Evolutionary conservation across 208 protist genomes (phyloP), one percentile per base, ranked within the genome.

Genomic region (Leishmania tarentolae): DNA sequence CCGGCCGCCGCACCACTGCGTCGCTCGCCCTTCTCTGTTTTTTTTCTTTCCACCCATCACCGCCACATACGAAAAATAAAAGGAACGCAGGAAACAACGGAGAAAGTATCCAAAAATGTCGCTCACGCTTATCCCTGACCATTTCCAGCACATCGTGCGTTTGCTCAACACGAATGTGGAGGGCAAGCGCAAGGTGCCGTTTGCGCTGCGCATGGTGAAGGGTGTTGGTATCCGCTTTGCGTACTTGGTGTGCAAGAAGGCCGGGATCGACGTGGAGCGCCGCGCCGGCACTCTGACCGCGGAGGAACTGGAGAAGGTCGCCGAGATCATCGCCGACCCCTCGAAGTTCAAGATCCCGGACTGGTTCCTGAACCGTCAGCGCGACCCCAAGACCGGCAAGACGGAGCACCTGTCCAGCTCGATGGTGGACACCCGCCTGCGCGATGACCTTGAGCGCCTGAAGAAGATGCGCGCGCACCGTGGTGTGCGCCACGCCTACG

Each of bases 91-190:
- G 46, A 70, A 15, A 70, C 17, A 70, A 70, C 65, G 37, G 37
- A 70, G 65, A 83, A 56, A 73, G 80, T 83, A 66, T 61, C 0
- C 65, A 44, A 85, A 35, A 21, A 88, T 88, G 83, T 86, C 84
- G 11, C 70, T 92, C 5, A 84, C 84, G 46, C 83, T 97, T 42
- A 86, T 94, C 76, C 81, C 88, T 28, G 93, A 97, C 0, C 83
- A 99, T 79, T 99, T 99, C 93, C 98, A 99, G 92, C 98, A 99
- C 93, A 99, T 99, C 84, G 94, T 99, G 86, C 99, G 99, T 99
- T 94, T 99, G 61, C 94, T 99, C 84, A 99, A 99, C 95, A 99
- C 99, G 80, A 99, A 99, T 94, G 91, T 99, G 86, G 98, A 99
- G 81, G 99, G 96, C 79, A 98, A 95, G 84, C 90, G 94, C 86